Percentiles rank a stretch among this genome's conserved stretches.
Evolutionary conservation across 2,329 filamentous ascomycete genomes (phyloP).

Genomic region (Penicillium sp.): DNA sequence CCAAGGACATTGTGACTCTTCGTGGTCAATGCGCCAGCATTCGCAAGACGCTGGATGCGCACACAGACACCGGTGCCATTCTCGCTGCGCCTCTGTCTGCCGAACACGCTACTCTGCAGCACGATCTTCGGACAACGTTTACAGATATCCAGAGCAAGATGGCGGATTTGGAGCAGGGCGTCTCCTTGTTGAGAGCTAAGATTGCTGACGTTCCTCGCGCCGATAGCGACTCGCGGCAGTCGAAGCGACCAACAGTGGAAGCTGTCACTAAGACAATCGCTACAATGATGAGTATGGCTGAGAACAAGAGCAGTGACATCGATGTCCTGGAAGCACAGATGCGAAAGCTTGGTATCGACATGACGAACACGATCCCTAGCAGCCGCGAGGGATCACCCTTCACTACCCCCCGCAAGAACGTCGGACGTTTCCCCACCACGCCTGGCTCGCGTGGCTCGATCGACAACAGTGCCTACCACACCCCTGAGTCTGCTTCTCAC

Average conservation of each 20-base stretch:
- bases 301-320: slow-evolving; percentile 87
- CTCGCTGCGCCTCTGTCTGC: slow-evolving; percentile 74
- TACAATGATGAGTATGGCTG: slow-evolving; percentile 90
- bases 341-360: slow-evolving; percentile 64
- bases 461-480: slow-evolving; percentile 42
- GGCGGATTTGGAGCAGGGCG: slow-evolving; percentile 73
- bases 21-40: slow-evolving; percentile 76
- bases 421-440: slow-evolving; percentile 34
- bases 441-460: slow-evolving; percentile 39
- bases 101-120: slow-evolving; percentile 81
- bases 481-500: slow-evolving; percentile 39
- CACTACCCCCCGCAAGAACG: slow-evolving; percentile 35
- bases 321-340: slow-evolving; percentile 87
- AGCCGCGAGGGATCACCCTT: slow-evolving; percentile 42
- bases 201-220: slow-evolving; percentile 60
- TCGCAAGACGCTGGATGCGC: slow-evolving; percentile 69
- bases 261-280: slow-evolving; percentile 86
- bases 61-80: slow-evolving; percentile 68
- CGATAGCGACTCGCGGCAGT: slow-evolving; percentile 44
- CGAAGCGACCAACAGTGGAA: slow-evolving; percentile 76
- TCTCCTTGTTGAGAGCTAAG: slow-evolving; percentile 76
- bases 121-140: slow-evolving; percentile 75
- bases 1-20: slow-evolving; percentile 69
- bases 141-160: slow-evolving; percentile 72
- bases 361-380: slow-evolving; percentile 18